Percentiles rank a stretch among this genome's conserved stretches.
Conservation (phyloP, 2,329 filamentous ascomycete genomes). For the Zopfia rhizophila region DNA sequence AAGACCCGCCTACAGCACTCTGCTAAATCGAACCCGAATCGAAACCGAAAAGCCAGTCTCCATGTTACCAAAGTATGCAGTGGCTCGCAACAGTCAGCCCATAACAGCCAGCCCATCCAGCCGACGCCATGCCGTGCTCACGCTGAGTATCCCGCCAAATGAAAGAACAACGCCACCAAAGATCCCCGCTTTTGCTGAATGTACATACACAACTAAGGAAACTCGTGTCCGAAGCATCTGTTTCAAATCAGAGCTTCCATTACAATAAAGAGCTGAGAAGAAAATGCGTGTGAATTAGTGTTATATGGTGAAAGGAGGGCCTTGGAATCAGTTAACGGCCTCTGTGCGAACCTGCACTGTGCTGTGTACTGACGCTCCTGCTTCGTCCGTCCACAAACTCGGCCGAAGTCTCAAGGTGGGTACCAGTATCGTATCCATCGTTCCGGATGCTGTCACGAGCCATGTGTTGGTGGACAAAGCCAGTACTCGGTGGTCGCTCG, state of each 20-base stretch:
- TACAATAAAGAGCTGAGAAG: conserved; percentile 17
- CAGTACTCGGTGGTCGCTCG: conserved; percentile 49
- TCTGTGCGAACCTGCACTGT: conserved; percentile 32
- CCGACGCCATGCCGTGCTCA: no score
- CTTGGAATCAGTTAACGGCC: conserved; percentile 21
- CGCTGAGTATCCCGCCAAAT: background rate
- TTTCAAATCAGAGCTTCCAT: conserved; percentile 17
- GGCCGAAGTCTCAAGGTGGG: conserved; percentile 47
- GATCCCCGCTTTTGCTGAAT: conserved; percentile 24
- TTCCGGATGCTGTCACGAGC: conserved; percentile 51
- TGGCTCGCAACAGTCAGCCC: no score
- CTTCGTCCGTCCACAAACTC: conserved; percentile 49
- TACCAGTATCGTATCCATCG: conserved; percentile 39
- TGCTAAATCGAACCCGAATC: no score
- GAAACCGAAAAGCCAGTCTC: no score
- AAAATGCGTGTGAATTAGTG: background rate
- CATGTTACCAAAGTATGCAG: no score
- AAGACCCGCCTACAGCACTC: no score
- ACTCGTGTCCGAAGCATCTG: conserved; percentile 32
- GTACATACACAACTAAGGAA: conserved; percentile 35
- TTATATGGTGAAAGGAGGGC: no score
- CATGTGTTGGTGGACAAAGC: conserved; percentile 51
- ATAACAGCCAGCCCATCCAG: conserved; percentile 14
- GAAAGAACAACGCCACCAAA: conserved; percentile 14
- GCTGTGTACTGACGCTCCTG: conserved; percentile 45